Evolutionary conservation across 2,329 filamentous ascomycete genomes (phyloP), one percentile per base, ranked within the genome.

Genomic region (Claviceps quebecensis): DNA sequence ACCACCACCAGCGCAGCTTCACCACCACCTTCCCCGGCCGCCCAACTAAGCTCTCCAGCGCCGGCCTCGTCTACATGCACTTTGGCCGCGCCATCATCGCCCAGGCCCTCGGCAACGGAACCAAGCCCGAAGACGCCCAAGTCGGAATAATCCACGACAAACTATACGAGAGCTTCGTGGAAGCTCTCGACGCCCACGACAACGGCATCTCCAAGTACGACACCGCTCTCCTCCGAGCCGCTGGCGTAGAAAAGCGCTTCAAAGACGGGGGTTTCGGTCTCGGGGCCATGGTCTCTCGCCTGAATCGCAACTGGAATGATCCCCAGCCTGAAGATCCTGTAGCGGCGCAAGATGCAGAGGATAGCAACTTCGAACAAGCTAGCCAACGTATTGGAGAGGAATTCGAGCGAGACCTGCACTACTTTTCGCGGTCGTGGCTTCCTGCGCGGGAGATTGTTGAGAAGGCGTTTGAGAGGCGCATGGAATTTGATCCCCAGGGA

Each of bases 1-100:
- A 98, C 70, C 93, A 98, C 73, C 93, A 98, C 77, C 93, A 98
- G 75, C 88, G 91, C 57, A 83, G 82, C 63, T 98, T 98, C 74
- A 70, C 71, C 54, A 84, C 86, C 52, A 88, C 84, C 46, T 98
- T 98, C 71, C 89, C 91, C 19, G 79, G 79, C 54, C 85, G 86
- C 62, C 67, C 70, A 50, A 98, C 93, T 57, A 96, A 94, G 76
- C 84, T 98, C 53, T 94, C 87, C 52, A 94, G 87, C 54, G 93
- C 93, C 0, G 93, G 93, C 1, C 78, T 98, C 22, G 88, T 98
- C 37, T 98, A 93, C 74, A 79, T 95, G 76, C 91, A 97, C 74
- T 97, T 94, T 67, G 93, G 93, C 59, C 83, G 81, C 60, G 78
- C 81, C 53, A 88, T 97, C 64, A 83, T 98, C 60, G 80, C 86